phyloP scores from a whole-genome alignment of 2,329 filamentous ascomycete genomes.

The Fonsecaea monophora region DNA sequence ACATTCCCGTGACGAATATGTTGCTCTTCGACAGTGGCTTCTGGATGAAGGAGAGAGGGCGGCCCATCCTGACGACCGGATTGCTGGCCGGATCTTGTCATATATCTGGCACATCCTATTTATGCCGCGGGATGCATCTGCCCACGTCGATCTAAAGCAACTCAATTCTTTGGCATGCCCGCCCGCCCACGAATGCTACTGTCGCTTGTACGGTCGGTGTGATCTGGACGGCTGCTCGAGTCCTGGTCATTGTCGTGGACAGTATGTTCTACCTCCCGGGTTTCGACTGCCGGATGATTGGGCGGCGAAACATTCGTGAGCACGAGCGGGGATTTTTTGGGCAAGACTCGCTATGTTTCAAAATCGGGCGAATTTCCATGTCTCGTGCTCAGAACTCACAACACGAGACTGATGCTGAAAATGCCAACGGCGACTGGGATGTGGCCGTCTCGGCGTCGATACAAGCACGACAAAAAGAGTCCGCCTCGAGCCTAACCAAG shows the following conservation, averaged over 20 bases:
- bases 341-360: background rate
- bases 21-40: constrained; percentile 62
- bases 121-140: constrained; percentile 40
- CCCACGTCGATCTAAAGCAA: constrained; percentile 44
- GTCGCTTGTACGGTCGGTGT: constrained; percentile 53
- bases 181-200: constrained; percentile 52
- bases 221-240: constrained; percentile 44
- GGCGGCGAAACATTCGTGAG: constrained; percentile 42
- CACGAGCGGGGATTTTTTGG: background rate
- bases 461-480: too few species aligned
- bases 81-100: constrained; percentile 56
- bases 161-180: constrained; percentile 51
- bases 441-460: background rate
- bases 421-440: background rate
- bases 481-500: background rate
- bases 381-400: background rate
- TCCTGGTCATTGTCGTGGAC: constrained; percentile 47
- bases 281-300: constrained; percentile 49
- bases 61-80: constrained; percentile 52
- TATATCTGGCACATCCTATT: constrained; percentile 61
- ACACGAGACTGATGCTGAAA: background rate
- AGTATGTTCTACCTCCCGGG: constrained; percentile 49
- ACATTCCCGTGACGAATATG: constrained; percentile 59
- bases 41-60: constrained; percentile 49
- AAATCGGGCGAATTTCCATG: background rate